A percentile compares a stretch with the other conserved stretches of the same genome.
These are phyloP conservation scores for Thelephora terrestris DNA, from an alignment of 1,284 basidiomycete species.

Conservation along the genomic window DNA sequence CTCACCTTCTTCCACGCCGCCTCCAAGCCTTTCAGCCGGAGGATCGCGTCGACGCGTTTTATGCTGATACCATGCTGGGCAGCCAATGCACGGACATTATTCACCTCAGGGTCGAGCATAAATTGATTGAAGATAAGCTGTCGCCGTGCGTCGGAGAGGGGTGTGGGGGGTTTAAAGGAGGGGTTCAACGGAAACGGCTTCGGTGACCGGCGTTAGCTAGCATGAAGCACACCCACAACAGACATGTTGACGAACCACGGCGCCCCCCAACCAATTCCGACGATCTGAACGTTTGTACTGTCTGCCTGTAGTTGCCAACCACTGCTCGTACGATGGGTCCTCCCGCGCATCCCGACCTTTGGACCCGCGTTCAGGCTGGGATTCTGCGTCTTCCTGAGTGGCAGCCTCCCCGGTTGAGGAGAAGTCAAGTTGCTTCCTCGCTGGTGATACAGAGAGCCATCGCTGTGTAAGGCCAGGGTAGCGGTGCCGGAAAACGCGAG, in stretches of 20 bases:
- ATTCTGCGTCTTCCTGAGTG: constrained; percentile 6
- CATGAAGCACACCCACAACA: constrained; percentile 8
- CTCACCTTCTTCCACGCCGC: constrained; percentile 51
- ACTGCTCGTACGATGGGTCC: constrained; percentile 22
- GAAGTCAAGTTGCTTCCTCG: neutral
- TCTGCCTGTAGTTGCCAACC: constrained; percentile 26
- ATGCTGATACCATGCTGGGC: constrained; percentile 53
- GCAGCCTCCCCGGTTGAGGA: too few species aligned
- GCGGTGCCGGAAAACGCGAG: neutral
- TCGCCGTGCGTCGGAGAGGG: constrained; percentile 54
- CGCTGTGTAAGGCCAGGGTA: neutral
- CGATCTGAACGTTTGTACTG: constrained; percentile 29
- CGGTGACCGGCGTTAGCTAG: constrained; percentile 5
- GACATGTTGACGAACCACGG: constrained; percentile 36
- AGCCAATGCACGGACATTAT: constrained; percentile 53
- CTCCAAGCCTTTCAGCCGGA: constrained; percentile 72
- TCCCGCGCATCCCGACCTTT: constrained; percentile 12
- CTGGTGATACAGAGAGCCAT: neutral
- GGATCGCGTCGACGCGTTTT: constrained; percentile 69
- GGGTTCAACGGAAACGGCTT: constrained; percentile 78
- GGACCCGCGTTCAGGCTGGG: constrained; percentile 8
- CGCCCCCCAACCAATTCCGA: constrained; percentile 47
- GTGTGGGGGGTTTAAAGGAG: constrained; percentile 68
- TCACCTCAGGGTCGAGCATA: constrained; percentile 43
- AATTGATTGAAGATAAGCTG: constrained; percentile 44